Evolutionary conservation across 441 rosid species (phyloP).

Genomic region (Heliophila coronopifolia): DNA sequence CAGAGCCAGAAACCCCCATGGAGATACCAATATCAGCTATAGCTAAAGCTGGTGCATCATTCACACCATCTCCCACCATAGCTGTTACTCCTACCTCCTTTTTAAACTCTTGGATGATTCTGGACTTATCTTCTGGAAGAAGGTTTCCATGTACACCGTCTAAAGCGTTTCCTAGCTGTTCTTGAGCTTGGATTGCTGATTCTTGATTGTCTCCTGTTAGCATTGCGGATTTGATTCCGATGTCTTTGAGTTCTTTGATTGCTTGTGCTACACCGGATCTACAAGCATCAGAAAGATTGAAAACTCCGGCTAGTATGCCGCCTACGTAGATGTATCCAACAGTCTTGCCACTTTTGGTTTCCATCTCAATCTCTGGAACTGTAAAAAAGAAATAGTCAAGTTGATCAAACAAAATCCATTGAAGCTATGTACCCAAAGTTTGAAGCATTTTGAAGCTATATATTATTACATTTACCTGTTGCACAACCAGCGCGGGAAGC

Average conservation of each 20-base stretch:
- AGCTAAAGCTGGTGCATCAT: slow-evolving; percentile 90
- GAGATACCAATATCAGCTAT: slow-evolving; percentile 84
- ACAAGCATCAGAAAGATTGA: slow-evolving; percentile 69
- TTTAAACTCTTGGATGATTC: slow-evolving; percentile 44
- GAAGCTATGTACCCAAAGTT: neutral
- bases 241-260: slow-evolving; percentile 40
- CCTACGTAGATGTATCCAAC: slow-evolving; percentile 53
- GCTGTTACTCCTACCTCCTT: slow-evolving; percentile 59
- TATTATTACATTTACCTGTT: slow-evolving; percentile 41
- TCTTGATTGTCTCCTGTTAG: slow-evolving; percentile 75
- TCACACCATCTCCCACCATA: slow-evolving; percentile 88
- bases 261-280: slow-evolving; percentile 69
- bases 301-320: slow-evolving; percentile 42
- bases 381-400: neutral
- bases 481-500: slow-evolving; percentile 50
- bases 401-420: slow-evolving; percentile 4
- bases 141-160: slow-evolving; percentile 65
- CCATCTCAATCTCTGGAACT: slow-evolving; percentile 41
- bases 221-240: slow-evolving; percentile 64
- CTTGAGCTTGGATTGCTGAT: slow-evolving; percentile 60
- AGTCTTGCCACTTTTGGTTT: slow-evolving; percentile 43
- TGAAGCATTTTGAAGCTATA: neutral
- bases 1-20: slow-evolving; percentile 89
- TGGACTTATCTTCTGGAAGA: slow-evolving; percentile 64
- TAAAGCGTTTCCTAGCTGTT: slow-evolving; percentile 55